phyloP scores from a whole-genome alignment of 2,329 filamentous ascomycete genomes.

The Sporothrix pallida region DNA sequence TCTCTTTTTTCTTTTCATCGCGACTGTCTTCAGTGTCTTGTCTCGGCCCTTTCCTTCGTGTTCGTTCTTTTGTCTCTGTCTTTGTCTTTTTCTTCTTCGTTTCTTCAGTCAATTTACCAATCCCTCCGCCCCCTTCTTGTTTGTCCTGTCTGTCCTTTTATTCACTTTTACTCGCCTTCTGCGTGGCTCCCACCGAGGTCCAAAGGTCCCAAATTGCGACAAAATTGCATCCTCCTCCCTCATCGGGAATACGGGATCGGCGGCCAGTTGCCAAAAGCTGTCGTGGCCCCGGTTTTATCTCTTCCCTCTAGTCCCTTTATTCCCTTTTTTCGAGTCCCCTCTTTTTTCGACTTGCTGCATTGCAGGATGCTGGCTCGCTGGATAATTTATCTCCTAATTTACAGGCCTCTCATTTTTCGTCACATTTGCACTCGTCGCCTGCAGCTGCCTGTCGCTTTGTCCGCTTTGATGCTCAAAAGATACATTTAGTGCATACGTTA shows the following conservation, averaged over 20 bases:
- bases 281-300: constrained; percentile 9
- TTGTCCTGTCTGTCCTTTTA: background rate
- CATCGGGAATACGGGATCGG: constrained; percentile 29
- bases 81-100: background rate
- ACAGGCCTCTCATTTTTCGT: background rate
- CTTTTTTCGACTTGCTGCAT: background rate
- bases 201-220: background rate
- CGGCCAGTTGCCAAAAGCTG: constrained; percentile 19
- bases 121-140: background rate
- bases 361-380: no score
- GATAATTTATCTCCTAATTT: no score
- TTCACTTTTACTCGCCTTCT: background rate
- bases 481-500: no score
- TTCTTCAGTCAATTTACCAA: background rate
- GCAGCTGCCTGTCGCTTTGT: background rate
- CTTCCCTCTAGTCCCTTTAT: background rate
- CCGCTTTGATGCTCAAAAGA: no score
- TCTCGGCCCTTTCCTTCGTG: background rate
- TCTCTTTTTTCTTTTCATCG: no score
- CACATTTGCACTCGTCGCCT: background rate
- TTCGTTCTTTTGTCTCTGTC: background rate
- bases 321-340: background rate
- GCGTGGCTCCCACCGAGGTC: background rate
- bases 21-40: background rate
- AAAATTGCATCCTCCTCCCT: constrained; percentile 12